phyloP scores from a whole-genome alignment of 805 yeast genomes.

The Clavispora phyllophila region DNA sequence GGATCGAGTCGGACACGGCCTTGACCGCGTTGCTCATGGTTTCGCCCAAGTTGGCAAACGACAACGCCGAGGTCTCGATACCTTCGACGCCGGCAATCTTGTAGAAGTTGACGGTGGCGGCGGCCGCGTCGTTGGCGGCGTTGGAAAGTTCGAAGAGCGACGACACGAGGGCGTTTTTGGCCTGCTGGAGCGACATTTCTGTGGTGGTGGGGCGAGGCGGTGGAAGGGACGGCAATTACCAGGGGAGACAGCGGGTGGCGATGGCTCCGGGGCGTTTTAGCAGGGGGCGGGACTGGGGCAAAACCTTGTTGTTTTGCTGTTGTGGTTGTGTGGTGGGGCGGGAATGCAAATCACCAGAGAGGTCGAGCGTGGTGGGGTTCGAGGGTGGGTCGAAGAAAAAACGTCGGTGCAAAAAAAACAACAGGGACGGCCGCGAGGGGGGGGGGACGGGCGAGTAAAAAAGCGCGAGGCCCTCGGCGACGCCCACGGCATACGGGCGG shows the following conservation, averaged over 20 bases:
- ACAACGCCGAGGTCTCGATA: constrained; percentile 32
- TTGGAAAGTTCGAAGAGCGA: constrained; percentile 77
- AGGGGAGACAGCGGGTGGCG: neutral
- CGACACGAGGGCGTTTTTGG: constrained; percentile 50
- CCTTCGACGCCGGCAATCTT: constrained; percentile 50
- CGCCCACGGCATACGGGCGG: neutral
- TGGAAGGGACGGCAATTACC: neutral
- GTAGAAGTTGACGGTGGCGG: constrained; percentile 74
- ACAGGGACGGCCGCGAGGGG: neutral
- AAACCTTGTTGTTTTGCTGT: neutral
- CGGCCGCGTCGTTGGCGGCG: constrained; percentile 82
- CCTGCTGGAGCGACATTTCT: constrained; percentile 12
- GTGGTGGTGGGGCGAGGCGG: neutral
- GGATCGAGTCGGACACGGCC: constrained; percentile 30
- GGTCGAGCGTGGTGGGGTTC: neutral
- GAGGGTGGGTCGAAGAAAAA: constrained; percentile 1
- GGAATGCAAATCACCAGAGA: neutral
- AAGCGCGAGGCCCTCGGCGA: neutral
- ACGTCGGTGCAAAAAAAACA: constrained; percentile 1
- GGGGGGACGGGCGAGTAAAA: constrained; percentile 3
- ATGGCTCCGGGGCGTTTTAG: no score
- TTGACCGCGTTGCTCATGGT: constrained; percentile 25
- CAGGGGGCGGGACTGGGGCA: no score
- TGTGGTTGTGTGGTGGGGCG: neutral
- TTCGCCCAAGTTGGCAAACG: constrained; percentile 27